These are phyloP conservation scores for Epithemia pelagica DNA, from an alignment of 108 stramenopile species.

Conservation along the genomic window DNA sequence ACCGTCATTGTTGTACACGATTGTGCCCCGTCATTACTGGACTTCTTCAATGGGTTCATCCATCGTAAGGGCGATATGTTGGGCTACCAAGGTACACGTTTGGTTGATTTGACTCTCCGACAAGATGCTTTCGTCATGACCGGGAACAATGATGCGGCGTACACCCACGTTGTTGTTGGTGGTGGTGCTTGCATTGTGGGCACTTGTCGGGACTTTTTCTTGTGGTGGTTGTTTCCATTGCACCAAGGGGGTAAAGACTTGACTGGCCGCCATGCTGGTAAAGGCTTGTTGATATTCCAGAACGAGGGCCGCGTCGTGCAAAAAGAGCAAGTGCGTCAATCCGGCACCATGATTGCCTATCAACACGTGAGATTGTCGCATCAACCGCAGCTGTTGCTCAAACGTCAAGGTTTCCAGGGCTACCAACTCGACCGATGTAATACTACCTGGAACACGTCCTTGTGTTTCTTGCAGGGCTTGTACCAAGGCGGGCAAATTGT, in stretches of 20 bases:
- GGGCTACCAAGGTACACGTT: not conserved
- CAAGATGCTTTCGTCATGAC: not conserved
- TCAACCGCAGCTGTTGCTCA: constrained; percentile 14
- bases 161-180: not conserved
- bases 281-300: not conserved
- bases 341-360: constrained; percentile 31
- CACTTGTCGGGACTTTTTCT: no score
- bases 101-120: not conserved
- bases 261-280: not conserved
- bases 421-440: constrained; percentile 14
- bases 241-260: not conserved
- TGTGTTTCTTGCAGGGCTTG: not conserved
- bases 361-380: constrained; percentile 24
- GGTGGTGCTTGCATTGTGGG: not conserved
- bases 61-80: not conserved
- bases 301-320: not conserved
- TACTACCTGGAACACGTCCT: not conserved
- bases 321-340: constrained; percentile 4
- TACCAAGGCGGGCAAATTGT: not conserved
- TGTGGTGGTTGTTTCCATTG: not conserved
- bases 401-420: constrained; percentile 20
- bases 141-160: not conserved
- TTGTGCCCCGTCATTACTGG: no score
- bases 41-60: no score
- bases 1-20: no score